These are phyloP conservation scores for Karstenula rhodostoma DNA, from an alignment of 2,329 filamentous ascomycete genomes.

Conservation along the genomic window DNA sequence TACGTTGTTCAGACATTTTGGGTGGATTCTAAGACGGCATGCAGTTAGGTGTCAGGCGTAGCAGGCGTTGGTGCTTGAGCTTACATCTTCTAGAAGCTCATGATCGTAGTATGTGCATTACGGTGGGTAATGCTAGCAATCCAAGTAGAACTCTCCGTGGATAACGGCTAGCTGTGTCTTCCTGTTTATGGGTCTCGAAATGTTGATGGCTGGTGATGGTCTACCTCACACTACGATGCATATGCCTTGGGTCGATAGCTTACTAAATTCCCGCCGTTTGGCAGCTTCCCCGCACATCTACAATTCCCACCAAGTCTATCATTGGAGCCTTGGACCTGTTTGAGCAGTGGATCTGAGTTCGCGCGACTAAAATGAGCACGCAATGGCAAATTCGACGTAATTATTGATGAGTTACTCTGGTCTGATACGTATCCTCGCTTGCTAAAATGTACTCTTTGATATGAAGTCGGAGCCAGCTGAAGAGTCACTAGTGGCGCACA, in stretches of 20 bases:
- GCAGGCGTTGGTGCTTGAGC: conserved; percentile 1
- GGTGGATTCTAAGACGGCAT: not conserved
- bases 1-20: not conserved
- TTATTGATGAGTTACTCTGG: too few relatives aligned
- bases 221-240: not conserved
- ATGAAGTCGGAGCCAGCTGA: not conserved
- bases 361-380: not conserved
- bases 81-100: not conserved
- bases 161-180: not conserved
- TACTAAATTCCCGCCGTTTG: not conserved
- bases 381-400: too few relatives aligned
- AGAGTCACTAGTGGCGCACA: not conserved
- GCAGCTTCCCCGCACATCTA: not conserved
- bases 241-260: too few relatives aligned
- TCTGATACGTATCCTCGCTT: too few relatives aligned
- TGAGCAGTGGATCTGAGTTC: not conserved
- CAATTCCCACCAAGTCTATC: not conserved
- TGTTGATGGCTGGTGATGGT: not conserved
- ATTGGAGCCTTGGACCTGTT: not conserved
- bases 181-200: not conserved
- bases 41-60: not conserved
- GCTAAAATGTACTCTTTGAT: not conserved
- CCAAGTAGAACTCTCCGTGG: not conserved
- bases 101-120: not conserved
- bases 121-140: not conserved